These are phyloP conservation scores for Curvularia lunata DNA, from an alignment of 2,329 filamentous ascomycete genomes.

Conservation along the genomic window DNA sequence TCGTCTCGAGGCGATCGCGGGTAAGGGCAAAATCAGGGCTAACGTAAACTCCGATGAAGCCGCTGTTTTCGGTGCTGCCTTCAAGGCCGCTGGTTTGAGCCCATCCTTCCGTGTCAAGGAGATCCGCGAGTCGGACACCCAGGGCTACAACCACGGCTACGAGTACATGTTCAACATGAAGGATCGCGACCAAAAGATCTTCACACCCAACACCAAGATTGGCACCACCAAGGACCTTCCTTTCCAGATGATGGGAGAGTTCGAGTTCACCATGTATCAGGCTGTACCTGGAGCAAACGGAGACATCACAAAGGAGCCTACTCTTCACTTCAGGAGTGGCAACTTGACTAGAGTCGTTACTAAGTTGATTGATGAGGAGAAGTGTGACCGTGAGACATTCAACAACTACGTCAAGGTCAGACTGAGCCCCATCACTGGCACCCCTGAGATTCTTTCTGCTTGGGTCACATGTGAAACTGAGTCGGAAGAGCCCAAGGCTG, in stretches of 20 bases:
- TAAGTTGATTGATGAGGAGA: constrained; percentile 77
- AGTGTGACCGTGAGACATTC: constrained; percentile 77
- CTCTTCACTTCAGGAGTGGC: constrained; percentile 72
- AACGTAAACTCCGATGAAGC: constrained; percentile 98
- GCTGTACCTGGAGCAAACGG: constrained; percentile 61
- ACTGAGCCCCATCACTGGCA: constrained; percentile 73
- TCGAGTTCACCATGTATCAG: constrained; percentile 81
- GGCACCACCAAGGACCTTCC: constrained; percentile 83
- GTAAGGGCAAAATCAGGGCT: constrained; percentile 80
- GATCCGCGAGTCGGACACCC: constrained; percentile 80
- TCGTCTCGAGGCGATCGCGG: constrained; percentile 77
- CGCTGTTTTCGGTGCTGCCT: constrained; percentile 93
- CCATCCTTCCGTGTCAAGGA: constrained; percentile 98
- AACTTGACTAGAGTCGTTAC: constrained; percentile 87
- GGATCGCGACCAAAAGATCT: constrained; percentile 79
- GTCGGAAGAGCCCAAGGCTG: constrained; percentile 71
- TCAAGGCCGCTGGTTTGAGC: constrained; percentile 89
- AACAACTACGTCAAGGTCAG: constrained; percentile 79
- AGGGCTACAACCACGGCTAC: constrained; percentile 75
- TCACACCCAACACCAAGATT: constrained; percentile 76
- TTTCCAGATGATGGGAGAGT: constrained; percentile 82
- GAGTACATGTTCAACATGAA: constrained; percentile 75
- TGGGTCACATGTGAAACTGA: constrained; percentile 86
- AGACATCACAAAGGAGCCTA: constrained; percentile 61
- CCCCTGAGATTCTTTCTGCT: constrained; percentile 79